Base-by-base conservation (phyloP, 1,284 basidiomycete species). In the Pascua sp. region DNA sequence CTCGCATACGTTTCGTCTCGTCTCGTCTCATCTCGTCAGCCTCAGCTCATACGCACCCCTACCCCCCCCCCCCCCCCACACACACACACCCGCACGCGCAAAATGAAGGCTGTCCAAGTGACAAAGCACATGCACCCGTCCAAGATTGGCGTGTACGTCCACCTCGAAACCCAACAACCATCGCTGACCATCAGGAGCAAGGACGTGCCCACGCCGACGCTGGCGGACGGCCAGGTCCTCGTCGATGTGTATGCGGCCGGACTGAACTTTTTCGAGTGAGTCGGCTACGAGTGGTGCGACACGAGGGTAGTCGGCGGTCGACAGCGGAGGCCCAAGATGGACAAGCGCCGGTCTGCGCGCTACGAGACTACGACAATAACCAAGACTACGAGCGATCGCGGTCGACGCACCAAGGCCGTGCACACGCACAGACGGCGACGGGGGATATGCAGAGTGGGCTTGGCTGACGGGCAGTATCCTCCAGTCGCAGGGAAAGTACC, bases 401-500 rank as follows among this genome's bases (percentile, higher is more conserved):
- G n/a, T n/a, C n/a, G n/a, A n/a, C n/a, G n/a, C n/a, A n/a, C n/a
- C n/a, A n/a, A n/a, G n/a, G n/a, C n/a, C n/a, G n/a, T n/a, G n/a
- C n/a, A n/a, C n/a, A n/a, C n/a, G n/a, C n/a, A n/a, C n/a, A n/a
- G n/a, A n/a, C n/a, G n/a, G n/a, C n/a, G n/a, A n/a, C n/a, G n/a
- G n/a, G n/a, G n/a, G n/a, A n/a, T n/a, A n/a, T n/a, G n/a, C n/a
- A n/a, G n/a, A n/a, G n/a, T n/a, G n/a, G n/a, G n/a, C n/a, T n/a
- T n/a, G 9, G 45, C 58, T 60, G 42, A 47, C 55, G n/a, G 10
- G 11, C 55, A 74, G 76, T 60, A 90, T 91, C 63, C 78, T 93
- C 24, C 89, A 91, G 79, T 80, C 86, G 1, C 89, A 92, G 78
- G 91, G 91, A 51, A 91, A 89, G 80, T 89, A 94, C 72, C 91